Percentiles rank a stretch among this genome's conserved stretches.
These are phyloP conservation scores for Hyphodiscus sp. DNA, from an alignment of 2,329 filamentous ascomycete species.

Conservation along the genomic window DNA sequence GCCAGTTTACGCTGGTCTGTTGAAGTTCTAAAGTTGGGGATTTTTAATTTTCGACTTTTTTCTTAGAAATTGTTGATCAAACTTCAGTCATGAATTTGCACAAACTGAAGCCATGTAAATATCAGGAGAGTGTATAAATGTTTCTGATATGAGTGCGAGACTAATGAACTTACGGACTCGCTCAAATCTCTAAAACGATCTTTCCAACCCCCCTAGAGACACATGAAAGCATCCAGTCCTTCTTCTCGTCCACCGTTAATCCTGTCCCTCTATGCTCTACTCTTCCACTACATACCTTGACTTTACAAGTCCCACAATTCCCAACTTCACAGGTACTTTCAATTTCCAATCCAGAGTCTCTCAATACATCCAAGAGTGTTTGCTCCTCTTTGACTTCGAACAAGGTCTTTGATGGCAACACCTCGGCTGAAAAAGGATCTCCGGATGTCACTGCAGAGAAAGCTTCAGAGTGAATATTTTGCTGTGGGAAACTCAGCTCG, in stretches of 20 bases:
- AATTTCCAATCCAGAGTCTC: slow-evolving; percentile 33
- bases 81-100: too few species aligned
- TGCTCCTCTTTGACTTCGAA: slow-evolving; percentile 38
- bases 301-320: slow-evolving; percentile 36
- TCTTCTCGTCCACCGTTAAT: slow-evolving; percentile 31
- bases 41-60: too few species aligned
- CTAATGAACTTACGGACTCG: too few species aligned
- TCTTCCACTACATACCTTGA: slow-evolving; percentile 32
- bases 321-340: slow-evolving; percentile 36
- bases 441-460: slow-evolving; percentile 48
- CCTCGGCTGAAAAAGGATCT: slow-evolving; percentile 52
- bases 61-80: too few species aligned
- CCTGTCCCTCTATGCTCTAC: slow-evolving; percentile 34
- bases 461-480: slow-evolving; percentile 53
- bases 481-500: slow-evolving; percentile 36
- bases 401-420: slow-evolving; percentile 35
- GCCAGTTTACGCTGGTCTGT: too few species aligned
- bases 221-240: slow-evolving; percentile 14
- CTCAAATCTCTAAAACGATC: slow-evolving; percentile 8
- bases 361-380: slow-evolving; percentile 36
- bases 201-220: slow-evolving; percentile 15
- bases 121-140: too few species aligned
- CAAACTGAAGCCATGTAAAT: too few species aligned
- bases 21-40: too few species aligned
- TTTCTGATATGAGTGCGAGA: too few species aligned